Base-by-base conservation (phyloP, 1,284 basidiomycete genomes). In the Fomitopsis pinicola region DNA sequence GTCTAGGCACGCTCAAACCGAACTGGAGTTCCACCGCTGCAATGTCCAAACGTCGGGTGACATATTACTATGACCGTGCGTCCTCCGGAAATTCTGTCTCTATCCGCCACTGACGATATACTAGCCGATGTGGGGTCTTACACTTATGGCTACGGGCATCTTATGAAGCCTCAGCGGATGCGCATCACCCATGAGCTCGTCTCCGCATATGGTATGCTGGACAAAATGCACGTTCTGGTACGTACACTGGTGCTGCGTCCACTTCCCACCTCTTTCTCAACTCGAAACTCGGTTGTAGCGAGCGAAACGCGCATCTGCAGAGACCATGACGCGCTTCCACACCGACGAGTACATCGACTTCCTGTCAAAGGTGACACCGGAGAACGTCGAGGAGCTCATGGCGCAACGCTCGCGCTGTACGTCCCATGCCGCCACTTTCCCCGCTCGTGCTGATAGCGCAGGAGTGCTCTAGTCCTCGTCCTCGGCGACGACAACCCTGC, bases 261-360 rank as follows among this genome's bases (percentile, higher is more conserved):
- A 33, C 38, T 12, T 40, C 1, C 4, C 38, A 40, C 30, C 10
- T 55, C 9, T 7, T 10, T 36, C 4, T 6, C 8, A 35, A 50
- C 36, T 17, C 26, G 17, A 28, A 30, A 15, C 14, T 5, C 17
- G n/a, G 19, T 14, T 22, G 17, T 71, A 95, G 93, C 85, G 85
- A 69, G 90, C 97, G 1, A 87, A 85, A 72, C 84, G 94, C 45
- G 92, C 95, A 1, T 85, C 88, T 0, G 86, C 89, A 12, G 87
- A 91, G 69, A 83, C 88, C 55, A 94, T 99, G 91, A 91, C 93
- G 4, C 79, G 88, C 19, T 99, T 99, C 74, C 97, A 99, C 75
- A 97, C 96, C 12, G 97, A 99, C 78, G 97, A 99, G 80, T 98
- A 98, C 76, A 86, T 99, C 64, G 87, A 98, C 69, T 96, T 98